Evolutionary conservation across 371 early-diverging fungal genomes (phyloP).

Genomic region (Mucor plumbeus): DNA sequence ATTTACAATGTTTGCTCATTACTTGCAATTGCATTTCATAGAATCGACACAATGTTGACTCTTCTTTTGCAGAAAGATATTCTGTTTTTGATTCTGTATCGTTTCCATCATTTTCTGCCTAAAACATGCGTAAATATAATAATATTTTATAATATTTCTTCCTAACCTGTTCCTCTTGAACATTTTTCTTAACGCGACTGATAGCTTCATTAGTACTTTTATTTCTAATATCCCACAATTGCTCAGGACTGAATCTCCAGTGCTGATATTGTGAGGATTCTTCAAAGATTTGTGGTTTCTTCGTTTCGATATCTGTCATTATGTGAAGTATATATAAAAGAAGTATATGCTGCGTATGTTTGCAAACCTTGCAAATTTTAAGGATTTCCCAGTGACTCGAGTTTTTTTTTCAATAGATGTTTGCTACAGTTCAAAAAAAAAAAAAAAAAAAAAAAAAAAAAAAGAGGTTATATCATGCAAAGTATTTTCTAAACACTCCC

Average conservation of each 20-base stretch:
- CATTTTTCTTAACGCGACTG: constrained; percentile 58
- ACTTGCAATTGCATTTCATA: constrained; percentile 50
- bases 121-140: too few species aligned
- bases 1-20: constrained; percentile 31
- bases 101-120: background rate
- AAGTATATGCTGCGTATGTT: background rate
- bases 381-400: background rate
- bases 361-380: background rate
- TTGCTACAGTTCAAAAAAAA: background rate
- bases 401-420: background rate
- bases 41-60: constrained; percentile 52
- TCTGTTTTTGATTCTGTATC: constrained; percentile 26
- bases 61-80: constrained; percentile 60
- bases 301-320: constrained; percentile 11
- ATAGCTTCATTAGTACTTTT: constrained; percentile 62
- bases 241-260: constrained; percentile 71
- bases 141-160: too few species aligned
- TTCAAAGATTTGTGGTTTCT: constrained; percentile 41
- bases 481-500: background rate
- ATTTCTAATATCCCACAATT: constrained; percentile 65
- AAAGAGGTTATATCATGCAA: background rate
- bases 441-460: too few species aligned
- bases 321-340: background rate
- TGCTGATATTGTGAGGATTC: constrained; percentile 74
- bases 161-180: constrained; percentile 58